Evolutionary conservation across 805 yeast species (phyloP), one percentile per base, ranked within the genome.

Genomic region (Ogataea pilisensis): DNA sequence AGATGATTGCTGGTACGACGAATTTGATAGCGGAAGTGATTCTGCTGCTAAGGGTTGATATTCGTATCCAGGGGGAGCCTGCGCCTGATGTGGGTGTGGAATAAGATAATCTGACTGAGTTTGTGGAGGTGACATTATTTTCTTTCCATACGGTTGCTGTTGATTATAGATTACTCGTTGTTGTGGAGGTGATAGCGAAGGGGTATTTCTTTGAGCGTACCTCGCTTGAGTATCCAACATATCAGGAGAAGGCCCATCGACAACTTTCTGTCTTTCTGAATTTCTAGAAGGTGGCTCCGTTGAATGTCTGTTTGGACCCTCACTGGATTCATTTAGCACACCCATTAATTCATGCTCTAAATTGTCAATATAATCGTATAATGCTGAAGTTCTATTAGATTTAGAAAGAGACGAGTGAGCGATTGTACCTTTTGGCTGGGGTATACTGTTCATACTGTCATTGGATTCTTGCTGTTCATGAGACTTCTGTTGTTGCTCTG

Each of bases 281-380:
- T 8, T 28, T 14, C 13, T 28, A 14, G 31, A 28, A 8, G 16
- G 13, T 28, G n/a, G 31, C 13, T 8, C 26, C 7, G 7, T 22
- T 22, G 7, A 11, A 11, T 7, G 26, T 11, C 9, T 22, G 5
- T 29, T 9, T 5, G 17, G 16, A 14, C 8, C 14, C 9, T 12
- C 18, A 9, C 19, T 19, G 8, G 31, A 31, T 20, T 39, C 49
- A 1, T 34, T 39, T 43, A 61, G 34, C 12, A 58, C 48, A 18
- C 49, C 56, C 49, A 46, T 46, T 20, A 61, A 37, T 31, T 59
- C 53, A 3, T 48, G 43, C 38, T 61, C 63, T 13, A 61, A 38
- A 29, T 54, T 44, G 33, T 57, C 64, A 29, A 60, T 53, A 13
- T 52, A 59, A 24, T 52, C 55, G 25, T 48, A 40, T 4, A 61